phyloP scores from a whole-genome alignment of 306 rosid genomes.

The Malus sylvestris region DNA sequence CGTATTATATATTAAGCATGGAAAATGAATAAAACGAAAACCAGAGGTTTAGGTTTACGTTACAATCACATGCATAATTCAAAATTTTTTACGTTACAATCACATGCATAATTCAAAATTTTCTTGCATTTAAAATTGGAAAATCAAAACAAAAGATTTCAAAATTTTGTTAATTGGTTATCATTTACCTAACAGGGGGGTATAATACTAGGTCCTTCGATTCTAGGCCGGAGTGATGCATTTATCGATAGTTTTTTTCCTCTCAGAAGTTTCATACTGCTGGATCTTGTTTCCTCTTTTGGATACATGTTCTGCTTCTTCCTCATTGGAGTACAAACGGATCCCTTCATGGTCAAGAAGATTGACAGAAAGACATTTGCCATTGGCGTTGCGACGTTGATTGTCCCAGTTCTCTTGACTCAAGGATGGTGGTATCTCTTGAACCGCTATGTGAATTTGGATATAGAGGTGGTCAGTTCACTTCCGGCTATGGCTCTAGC shows the following conservation, averaged over 20 bases:
- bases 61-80: too few relatives aligned
- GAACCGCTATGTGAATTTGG: neutral
- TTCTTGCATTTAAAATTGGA: neutral
- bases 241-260: constrained; percentile 17
- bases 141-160: neutral
- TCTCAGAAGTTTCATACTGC: constrained; percentile 17
- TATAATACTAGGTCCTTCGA: constrained; percentile 27
- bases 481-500: constrained; percentile 3
- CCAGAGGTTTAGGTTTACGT: too few relatives aligned
- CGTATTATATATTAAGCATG: neutral
- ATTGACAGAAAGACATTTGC: constrained; percentile 8
- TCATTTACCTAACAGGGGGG: constrained; percentile 28
- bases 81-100: too few relatives aligned
- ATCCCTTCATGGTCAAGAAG: constrained; percentile 10
- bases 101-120: too few relatives aligned
- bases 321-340: constrained; percentile 30
- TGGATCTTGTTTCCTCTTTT: constrained; percentile 21
- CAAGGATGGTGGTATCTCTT: neutral
- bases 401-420: constrained; percentile 3
- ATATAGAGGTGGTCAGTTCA: neutral
- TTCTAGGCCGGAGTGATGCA: constrained; percentile 6
- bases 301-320: constrained; percentile 28
- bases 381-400: constrained; percentile 15
- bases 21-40: too few relatives aligned
- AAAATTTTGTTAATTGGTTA: neutral